Conservation (phyloP, 208 protist genomes). For the Wallacemonas rigidus region DNA sequence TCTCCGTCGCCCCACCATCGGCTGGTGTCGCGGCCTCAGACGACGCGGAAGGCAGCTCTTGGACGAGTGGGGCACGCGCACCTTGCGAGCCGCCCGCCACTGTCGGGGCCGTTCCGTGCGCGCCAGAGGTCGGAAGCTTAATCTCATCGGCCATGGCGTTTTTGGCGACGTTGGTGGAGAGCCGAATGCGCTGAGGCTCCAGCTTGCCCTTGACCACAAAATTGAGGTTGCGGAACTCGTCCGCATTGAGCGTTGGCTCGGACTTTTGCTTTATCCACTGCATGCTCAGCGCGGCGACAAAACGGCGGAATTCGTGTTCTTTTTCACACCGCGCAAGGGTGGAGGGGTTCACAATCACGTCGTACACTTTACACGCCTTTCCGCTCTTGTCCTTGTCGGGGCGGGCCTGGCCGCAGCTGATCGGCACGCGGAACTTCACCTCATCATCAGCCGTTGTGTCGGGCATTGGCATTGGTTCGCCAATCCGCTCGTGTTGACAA, state of each 20-base stretch:
- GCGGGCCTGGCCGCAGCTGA: slow-evolving; percentile 88
- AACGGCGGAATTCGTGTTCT: slow-evolving; percentile 85
- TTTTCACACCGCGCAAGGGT: slow-evolving; percentile 68
- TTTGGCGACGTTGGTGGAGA: slow-evolving; percentile 34
- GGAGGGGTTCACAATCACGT: slow-evolving; percentile 87
- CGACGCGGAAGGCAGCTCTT: slow-evolving; percentile 38
- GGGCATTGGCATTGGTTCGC: slow-evolving; percentile 84
- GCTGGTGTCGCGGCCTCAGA: background rate
- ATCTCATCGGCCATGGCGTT: slow-evolving; percentile 91
- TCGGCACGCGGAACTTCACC: slow-evolving; percentile 80
- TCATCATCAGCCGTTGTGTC: slow-evolving; percentile 37
- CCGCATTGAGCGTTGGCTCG: slow-evolving; percentile 86
- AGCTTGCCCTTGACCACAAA: slow-evolving; percentile 86
- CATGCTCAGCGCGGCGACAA: slow-evolving; percentile 87
- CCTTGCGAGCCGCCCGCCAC: slow-evolving; percentile 43
- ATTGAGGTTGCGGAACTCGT: slow-evolving; percentile 88
- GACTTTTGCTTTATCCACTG: slow-evolving; percentile 91
- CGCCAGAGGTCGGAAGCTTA: slow-evolving; percentile 48
- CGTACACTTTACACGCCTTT: slow-evolving; percentile 89
- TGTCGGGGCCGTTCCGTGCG: slow-evolving; percentile 45
- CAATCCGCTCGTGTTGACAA: slow-evolving; percentile 82
- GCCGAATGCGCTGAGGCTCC: slow-evolving; percentile 86
- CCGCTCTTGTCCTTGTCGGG: slow-evolving; percentile 84
- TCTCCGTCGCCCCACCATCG: background rate
- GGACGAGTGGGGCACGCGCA: slow-evolving; percentile 50